Percentiles rank a stretch among this genome's conserved stretches.
Conservation (phyloP, 345 rosid species). For the Eutrema yunnanense region DNA sequence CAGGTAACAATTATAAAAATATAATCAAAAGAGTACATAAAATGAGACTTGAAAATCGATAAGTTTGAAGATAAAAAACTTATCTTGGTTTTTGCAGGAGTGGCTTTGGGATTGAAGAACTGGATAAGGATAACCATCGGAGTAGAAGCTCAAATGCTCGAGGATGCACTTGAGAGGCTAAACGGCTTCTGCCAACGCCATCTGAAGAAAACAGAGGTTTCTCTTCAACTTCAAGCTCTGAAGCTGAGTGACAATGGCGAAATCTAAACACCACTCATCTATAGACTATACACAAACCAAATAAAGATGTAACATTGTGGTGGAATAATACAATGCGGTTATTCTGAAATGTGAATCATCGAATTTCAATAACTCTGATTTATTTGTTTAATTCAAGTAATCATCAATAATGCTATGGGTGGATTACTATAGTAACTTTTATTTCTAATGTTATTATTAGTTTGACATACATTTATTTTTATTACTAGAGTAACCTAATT, state of each 20-base stretch:
- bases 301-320: neutral
- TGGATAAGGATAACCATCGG: constrained; percentile 62
- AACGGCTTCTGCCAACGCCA: constrained; percentile 43
- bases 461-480: too few species aligned
- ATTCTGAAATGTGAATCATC: too few species aligned
- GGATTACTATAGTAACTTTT: too few species aligned
- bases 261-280: neutral
- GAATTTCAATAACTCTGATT: neutral
- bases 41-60: neutral
- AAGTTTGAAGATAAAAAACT: neutral
- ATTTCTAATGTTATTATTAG: too few species aligned
- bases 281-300: neutral
- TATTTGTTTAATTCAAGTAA: neutral
- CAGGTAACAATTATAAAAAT: constrained; percentile 29
- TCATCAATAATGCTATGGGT: neutral
- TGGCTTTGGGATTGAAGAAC: constrained; percentile 55
- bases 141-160: constrained; percentile 45
- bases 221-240: constrained; percentile 6
- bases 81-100: constrained; percentile 32
- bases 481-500: too few species aligned
- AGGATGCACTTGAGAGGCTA: constrained; percentile 53
- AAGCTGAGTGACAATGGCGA: neutral
- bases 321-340: neutral
- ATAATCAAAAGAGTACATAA: neutral
- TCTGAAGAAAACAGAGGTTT: constrained; percentile 27